A percentile compares a stretch with the other conserved stretches of the same genome.
These are phyloP conservation scores for Talaromyces wortmannii DNA, from an alignment of 495 filamentous ascomycete genomes.

Conservation along the genomic window DNA sequence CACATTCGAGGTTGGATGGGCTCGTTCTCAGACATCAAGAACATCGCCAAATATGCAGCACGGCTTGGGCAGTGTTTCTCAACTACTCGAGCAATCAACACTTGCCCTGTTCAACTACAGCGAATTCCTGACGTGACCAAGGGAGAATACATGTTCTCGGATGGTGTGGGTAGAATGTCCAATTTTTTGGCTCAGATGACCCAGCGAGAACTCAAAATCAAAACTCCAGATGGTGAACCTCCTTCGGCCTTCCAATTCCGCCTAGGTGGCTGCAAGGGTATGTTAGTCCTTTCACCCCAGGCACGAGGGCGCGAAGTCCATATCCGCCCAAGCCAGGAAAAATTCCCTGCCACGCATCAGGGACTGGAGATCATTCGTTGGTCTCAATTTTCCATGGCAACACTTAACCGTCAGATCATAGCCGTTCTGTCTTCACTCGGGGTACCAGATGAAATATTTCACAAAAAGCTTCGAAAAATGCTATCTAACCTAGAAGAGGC, in stretches of 20 bases:
- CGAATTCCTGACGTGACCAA: slow-evolving; percentile 57
- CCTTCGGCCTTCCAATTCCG: slow-evolving; percentile 91
- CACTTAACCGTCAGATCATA: slow-evolving; percentile 86
- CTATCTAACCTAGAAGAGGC: slow-evolving; percentile 58
- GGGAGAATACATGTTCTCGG: slow-evolving; percentile 68
- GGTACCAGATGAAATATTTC: slow-evolving; percentile 61
- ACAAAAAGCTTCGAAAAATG: slow-evolving; percentile 56
- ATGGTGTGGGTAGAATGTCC: slow-evolving; percentile 93
- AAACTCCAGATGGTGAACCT: slow-evolving; percentile 28
- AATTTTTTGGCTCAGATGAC: slow-evolving; percentile 64
- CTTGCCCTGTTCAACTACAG: slow-evolving; percentile 28
- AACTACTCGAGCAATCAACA: slow-evolving; percentile 67
- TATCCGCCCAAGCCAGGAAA: slow-evolving; percentile 77
- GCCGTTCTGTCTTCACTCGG: slow-evolving; percentile 73
- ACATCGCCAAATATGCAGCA: slow-evolving; percentile 80
- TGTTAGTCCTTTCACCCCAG: slow-evolving; percentile 66
- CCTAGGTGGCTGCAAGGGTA: slow-evolving; percentile 84
- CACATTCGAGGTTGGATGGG: slow-evolving; percentile 92
- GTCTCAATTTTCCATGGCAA: slow-evolving; percentile 65
- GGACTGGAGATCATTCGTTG: slow-evolving; percentile 79
- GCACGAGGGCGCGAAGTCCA: slow-evolving; percentile 55
- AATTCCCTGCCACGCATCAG: slow-evolving; percentile 67
- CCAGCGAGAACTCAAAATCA: slow-evolving; percentile 53
- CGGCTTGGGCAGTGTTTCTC: slow-evolving; percentile 93
- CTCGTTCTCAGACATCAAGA: slow-evolving; percentile 65